Evolutionary conservation across 345 rosid species (phyloP).

Genomic region (Salix caprea): DNA sequence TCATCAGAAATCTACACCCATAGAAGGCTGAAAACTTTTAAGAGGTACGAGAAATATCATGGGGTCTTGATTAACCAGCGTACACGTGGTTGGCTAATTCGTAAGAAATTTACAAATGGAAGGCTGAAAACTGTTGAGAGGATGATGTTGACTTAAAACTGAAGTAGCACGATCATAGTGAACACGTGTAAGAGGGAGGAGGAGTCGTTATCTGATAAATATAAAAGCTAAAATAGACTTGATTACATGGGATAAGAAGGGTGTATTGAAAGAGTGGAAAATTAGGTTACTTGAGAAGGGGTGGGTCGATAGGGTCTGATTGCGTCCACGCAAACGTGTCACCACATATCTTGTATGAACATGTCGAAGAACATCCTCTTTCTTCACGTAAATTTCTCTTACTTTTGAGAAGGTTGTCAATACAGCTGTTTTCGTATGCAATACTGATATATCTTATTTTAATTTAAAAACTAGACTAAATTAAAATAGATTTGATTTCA

Average conservation of each 20-base stretch:
- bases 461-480: too few relatives aligned
- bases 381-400: too few relatives aligned
- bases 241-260: not conserved
- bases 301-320: not conserved
- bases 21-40: not conserved
- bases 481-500: too few relatives aligned
- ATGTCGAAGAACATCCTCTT: not conserved
- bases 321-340: conserved; percentile 40
- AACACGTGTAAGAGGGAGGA: not conserved
- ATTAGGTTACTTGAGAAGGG: not conserved
- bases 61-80: not conserved
- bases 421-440: too few relatives aligned
- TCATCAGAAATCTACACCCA: conserved; percentile 4
- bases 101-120: too few relatives aligned
- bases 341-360: conserved; percentile 37
- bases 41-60: not conserved
- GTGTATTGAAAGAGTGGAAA: not conserved
- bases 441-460: too few relatives aligned
- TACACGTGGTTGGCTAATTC: not conserved
- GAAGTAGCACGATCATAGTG: not conserved
- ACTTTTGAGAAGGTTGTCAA: too few relatives aligned
- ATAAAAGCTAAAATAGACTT: not conserved
- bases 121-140: too few relatives aligned
- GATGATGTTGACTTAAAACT: conserved; percentile 1
- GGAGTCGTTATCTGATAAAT: not conserved